Evolutionary conservation across 345 rosid genomes (phyloP), one percentile per base, ranked within the genome.

Genomic region (Gossypium anomalum): DNA sequence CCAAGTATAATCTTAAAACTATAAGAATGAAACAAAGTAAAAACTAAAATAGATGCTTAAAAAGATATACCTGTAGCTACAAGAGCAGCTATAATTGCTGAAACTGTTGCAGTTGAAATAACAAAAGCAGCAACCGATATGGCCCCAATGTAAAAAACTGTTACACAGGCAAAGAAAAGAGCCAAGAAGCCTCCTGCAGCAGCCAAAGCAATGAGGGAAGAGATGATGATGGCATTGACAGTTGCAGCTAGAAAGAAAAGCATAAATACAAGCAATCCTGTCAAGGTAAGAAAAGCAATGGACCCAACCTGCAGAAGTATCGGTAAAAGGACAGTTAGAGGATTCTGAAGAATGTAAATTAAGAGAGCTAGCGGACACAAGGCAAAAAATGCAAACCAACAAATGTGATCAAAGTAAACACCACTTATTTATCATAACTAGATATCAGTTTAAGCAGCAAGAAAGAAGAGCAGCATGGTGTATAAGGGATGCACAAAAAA

Each of bases 171-270:
- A 63, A 89, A 86, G 87, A 95, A 95, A 27, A 95, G 70, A 71
- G 99, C 94, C 85, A 95, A 81, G 85, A 93, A 88, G 48, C 96
- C 93, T 62, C 99, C 97, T 14, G 90, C 98, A 34, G 87, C 89
- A 14, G 96, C 98, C 81, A 95, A 78, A 75, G 98, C 88, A 78
- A 95, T 51, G 74, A 95, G 82, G 77, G 91, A 87, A 60, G 94
- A 91, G 29, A 95, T 68, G 51, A 90, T 73, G 72, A 93, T 79
- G 38, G 97, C 96, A 78, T 90, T 91, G 67, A 73, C 75, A 47
- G 97, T 91, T 47, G 99, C 99, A 70, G 91, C 92, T 76, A 90
- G 78, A 69, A 95, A 87, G 89, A 95, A 95, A 71, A 93, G 89
- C 86, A 83, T 82, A 83, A 92, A 95, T 17, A 89, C 81, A 5